A percentile compares a stretch with the other conserved stretches of the same genome.
Evolutionary conservation across 2,329 filamentous ascomycete genomes (phyloP).

Genomic region (Cyphellophora europaea): DNA sequence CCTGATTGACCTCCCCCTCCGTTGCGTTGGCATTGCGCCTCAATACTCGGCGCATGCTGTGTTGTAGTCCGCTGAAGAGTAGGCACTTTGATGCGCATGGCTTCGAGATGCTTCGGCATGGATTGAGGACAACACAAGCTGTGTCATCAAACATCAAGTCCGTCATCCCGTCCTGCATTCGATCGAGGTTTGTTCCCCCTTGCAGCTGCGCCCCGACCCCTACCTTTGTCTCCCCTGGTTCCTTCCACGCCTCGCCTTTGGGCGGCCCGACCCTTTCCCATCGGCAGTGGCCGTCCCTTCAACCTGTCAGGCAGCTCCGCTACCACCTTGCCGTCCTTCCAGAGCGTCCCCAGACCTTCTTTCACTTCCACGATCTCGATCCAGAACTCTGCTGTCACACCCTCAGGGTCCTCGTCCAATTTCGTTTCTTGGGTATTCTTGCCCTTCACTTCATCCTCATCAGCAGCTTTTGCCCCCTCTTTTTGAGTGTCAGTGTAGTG

Average conservation of each 20-base stretch:
- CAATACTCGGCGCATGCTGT: no score
- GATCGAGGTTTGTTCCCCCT: not conserved
- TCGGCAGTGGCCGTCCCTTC: constrained; percentile 29
- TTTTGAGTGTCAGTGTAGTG: constrained; percentile 24
- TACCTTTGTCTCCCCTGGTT: constrained; percentile 4
- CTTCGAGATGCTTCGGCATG: no score
- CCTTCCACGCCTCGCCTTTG: constrained; percentile 8
- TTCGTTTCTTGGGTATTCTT: constrained; percentile 1
- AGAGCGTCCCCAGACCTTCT: constrained; percentile 62
- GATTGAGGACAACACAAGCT: no score
- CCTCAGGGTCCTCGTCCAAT: constrained; percentile 3
- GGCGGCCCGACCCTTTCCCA: constrained; percentile 23
- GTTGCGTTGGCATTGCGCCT: no score
- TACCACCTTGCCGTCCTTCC: constrained; percentile 44
- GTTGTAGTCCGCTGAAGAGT: no score
- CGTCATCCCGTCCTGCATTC: not conserved
- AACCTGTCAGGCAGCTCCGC: constrained; percentile 38
- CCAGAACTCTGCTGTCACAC: constrained; percentile 61
- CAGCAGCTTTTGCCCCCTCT: constrained; percentile 29
- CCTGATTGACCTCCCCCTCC: no score
- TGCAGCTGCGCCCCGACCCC: not conserved
- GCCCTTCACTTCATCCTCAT: not conserved
- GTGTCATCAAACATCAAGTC: not conserved
- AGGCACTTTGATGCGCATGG: no score
- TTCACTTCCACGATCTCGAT: constrained; percentile 64